phyloP scores from a whole-genome alignment of 345 rosid genomes.

The Ailanthus altissimus region DNA sequence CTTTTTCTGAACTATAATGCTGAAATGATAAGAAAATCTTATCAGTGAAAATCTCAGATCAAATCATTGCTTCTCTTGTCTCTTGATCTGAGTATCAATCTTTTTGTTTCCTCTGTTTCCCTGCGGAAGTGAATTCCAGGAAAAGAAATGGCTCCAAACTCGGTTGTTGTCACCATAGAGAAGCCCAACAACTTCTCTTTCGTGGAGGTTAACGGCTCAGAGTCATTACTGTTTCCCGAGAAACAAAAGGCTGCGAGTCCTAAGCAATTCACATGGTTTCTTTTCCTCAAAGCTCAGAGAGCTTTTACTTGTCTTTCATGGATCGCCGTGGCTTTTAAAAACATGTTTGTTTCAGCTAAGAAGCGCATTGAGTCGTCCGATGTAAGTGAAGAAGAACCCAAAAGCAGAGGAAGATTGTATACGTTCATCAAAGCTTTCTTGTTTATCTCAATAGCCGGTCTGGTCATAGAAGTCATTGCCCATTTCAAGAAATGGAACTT shows the following conservation, averaged over 20 bases:
- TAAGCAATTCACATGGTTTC: conserved; percentile 77
- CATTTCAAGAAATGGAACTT: conserved; percentile 76
- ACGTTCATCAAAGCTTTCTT: conserved; percentile 72
- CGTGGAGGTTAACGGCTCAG: conserved; percentile 59
- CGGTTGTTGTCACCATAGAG: conserved; percentile 83
- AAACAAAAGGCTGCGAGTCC: conserved; percentile 68
- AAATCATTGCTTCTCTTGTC: conserved; percentile 6
- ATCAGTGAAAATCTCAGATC: conserved; percentile 20
- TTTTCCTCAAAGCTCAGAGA: conserved; percentile 71
- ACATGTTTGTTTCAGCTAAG: conserved; percentile 50
- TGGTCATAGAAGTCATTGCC: conserved; percentile 67
- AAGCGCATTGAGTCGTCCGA: conserved; percentile 56
- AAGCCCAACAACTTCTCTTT: conserved; percentile 66
- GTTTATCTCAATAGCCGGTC: conserved; percentile 54
- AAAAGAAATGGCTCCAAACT: conserved; percentile 68
- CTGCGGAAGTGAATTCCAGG: conserved; percentile 1
- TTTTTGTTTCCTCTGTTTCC: conserved; percentile 10
- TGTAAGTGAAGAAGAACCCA: conserved; percentile 56
- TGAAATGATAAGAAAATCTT: conserved; percentile 25
- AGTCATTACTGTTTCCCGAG: conserved; percentile 60
- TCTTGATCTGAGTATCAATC: conserved; percentile 33
- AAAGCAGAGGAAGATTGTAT: conserved; percentile 66
- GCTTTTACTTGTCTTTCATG: conserved; percentile 57
- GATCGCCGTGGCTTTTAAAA: conserved; percentile 43
- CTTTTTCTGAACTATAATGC: not conserved